Evolutionary conservation across 306 rosid species (phyloP).

Genomic region (Pterocarpus santalinus): DNA sequence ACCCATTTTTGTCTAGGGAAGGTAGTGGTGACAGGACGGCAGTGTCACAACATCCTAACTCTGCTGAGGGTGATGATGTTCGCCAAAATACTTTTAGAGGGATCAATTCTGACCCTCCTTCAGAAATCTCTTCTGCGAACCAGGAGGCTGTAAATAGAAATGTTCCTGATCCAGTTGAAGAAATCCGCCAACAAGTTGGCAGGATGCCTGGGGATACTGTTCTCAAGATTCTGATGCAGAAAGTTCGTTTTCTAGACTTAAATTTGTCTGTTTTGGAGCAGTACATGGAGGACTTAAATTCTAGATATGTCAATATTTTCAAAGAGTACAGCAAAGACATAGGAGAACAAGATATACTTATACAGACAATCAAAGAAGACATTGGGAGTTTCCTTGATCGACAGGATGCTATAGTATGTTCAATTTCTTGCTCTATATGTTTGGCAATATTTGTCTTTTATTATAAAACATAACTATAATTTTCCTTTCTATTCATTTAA

Average conservation of each 20-base stretch:
- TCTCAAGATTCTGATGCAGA: slow-evolving; percentile 93
- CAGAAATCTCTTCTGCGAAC: slow-evolving; percentile 50
- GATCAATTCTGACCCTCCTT: slow-evolving; percentile 46
- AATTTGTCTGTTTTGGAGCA: slow-evolving; percentile 86
- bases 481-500: slow-evolving; percentile 23
- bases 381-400: slow-evolving; percentile 59
- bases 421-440: slow-evolving; percentile 35
- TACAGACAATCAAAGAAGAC: slow-evolving; percentile 72
- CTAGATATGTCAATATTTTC: slow-evolving; percentile 73
- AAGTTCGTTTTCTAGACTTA: slow-evolving; percentile 78
- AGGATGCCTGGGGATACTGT: slow-evolving; percentile 97
- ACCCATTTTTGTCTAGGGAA: slow-evolving; percentile 54
- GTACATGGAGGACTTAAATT: slow-evolving; percentile 80
- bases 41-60: slow-evolving; percentile 47
- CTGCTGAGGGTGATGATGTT: slow-evolving; percentile 48
- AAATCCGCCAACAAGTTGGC: slow-evolving; percentile 73
- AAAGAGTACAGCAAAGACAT: slow-evolving; percentile 69
- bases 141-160: slow-evolving; percentile 53
- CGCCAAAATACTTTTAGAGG: slow-evolving; percentile 42
- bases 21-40: slow-evolving; percentile 59
- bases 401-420: slow-evolving; percentile 68
- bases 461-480: background rate
- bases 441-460: slow-evolving; percentile 1
- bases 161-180: slow-evolving; percentile 73
- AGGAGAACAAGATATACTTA: slow-evolving; percentile 58